A percentile compares a stretch with the other conserved stretches of the same genome.
Conservation (phyloP, 176 grass and related monocot genomes). For the Chrysopogon serrulatus region DNA sequence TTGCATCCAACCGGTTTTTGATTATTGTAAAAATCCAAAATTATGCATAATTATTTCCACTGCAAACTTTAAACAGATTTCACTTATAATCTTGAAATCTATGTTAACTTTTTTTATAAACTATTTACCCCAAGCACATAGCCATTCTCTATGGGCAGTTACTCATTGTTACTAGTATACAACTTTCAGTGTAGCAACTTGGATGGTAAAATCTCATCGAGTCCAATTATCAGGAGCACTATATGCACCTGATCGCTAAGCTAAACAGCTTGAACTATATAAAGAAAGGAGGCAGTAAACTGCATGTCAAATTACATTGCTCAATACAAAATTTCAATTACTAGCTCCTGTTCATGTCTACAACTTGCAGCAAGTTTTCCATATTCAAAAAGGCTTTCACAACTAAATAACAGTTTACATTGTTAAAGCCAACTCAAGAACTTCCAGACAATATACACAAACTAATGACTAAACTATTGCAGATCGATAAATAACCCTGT, state of each 20-base stretch:
- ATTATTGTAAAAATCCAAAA: not conserved
- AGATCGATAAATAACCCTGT: not conserved
- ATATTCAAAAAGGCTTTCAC: not conserved
- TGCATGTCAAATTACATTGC: not conserved
- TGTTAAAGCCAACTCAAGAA: not conserved
- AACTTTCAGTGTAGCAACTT: not conserved
- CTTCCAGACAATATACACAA: not conserved
- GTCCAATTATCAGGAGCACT: not conserved
- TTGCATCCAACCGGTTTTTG: not conserved
- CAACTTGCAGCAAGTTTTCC: not conserved
- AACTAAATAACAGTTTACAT: not conserved
- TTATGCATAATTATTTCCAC: not conserved
- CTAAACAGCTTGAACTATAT: not conserved
- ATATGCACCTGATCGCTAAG: not conserved
- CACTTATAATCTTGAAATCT: constrained; percentile 3
- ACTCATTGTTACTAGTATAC: not conserved
- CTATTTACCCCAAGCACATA: not conserved
- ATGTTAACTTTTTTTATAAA: not conserved
- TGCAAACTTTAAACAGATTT: not conserved
- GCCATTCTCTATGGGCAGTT: not conserved
- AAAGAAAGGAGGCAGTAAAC: not conserved
- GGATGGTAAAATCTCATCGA: not conserved
- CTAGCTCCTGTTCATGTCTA: not conserved
- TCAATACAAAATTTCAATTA: not conserved
- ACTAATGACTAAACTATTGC: not conserved